Evolutionary conservation across 1,284 basidiomycete genomes (phyloP), one percentile per base, ranked within the genome.

Genomic region (Trametes pubescens): DNA sequence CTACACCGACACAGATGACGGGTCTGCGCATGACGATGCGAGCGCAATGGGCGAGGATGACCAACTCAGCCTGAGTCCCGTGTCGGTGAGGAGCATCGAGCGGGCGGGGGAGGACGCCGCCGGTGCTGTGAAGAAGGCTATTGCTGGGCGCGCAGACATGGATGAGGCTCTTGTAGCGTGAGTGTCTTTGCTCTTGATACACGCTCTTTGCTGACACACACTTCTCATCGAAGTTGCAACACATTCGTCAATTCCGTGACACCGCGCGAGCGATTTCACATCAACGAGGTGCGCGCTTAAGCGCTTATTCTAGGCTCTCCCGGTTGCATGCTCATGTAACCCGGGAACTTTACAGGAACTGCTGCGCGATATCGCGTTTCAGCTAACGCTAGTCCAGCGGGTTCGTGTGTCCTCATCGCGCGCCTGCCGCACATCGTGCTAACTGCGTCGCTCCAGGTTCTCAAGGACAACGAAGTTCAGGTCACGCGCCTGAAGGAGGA

Each of bases 191-290:
- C 5, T 24, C 2, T 11, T 1, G 4, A 18, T n/a, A 14, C 10
- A 24, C 11, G 21, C 2, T 47, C 21, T 7, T 10, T 10, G 21
- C 7, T 24, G 29, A 4, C 22, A 3, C 22, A 22, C 22, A 47
- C n/a, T 11, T 22, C 8, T 37, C 9, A 10, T 14, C 43, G 21
- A 56, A 68, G 67, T 4, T 68, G 67, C 64, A 68, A 68, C 43
- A 68, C 67, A 4, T 68, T 68, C 34, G 60, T 68, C 5, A 68
- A 68, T 48, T 68, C 59, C 22, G 62, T 68, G 6, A 62, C 67
- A 2, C 57, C 61, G n/a, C 64, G 67, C n/a, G 64, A 64, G 35
- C 55, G 56, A 11, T 37, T 44, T 7, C 62, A 66, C 16, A 51
- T 68, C 40, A 68, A 68, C 51, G 51, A 63, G 59, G 67, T 66